Conservation (phyloP, 768 basidiomycete species). For the Lentinus brumalis region DNA sequence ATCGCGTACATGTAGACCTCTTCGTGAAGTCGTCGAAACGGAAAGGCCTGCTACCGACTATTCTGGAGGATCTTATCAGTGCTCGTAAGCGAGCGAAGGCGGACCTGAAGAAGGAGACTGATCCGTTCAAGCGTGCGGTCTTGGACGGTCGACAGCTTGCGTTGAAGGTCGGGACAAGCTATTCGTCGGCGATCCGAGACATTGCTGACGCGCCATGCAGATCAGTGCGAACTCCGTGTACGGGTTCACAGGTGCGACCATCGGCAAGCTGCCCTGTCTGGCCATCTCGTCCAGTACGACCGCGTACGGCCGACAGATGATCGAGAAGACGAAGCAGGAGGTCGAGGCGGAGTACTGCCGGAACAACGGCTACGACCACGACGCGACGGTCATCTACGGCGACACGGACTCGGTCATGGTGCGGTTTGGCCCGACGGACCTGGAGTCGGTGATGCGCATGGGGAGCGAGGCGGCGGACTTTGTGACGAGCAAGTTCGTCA, state of each 20-base stretch:
- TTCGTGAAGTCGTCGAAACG: conserved; percentile 74
- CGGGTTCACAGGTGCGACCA: conserved; percentile 96
- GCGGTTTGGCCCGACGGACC: conserved; percentile 87
- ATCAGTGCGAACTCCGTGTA: conserved; percentile 99
- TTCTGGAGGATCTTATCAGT: conserved; percentile 90
- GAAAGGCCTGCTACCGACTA: conserved; percentile 88
- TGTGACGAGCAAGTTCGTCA: conserved; percentile 88
- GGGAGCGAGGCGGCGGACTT: conserved; percentile 91
- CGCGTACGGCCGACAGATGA: conserved; percentile 98
- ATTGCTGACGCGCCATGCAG: conserved; percentile 43
- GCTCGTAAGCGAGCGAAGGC: conserved; percentile 95
- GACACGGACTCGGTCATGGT: conserved; percentile 99
- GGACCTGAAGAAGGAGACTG: conserved; percentile 94
- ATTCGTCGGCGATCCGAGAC: background rate
- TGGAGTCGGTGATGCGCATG: conserved; percentile 85
- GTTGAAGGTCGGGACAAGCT: conserved; percentile 64
- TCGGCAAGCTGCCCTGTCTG: conserved; percentile 95
- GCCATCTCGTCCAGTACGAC: conserved; percentile 95
- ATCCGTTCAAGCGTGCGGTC: conserved; percentile 96
- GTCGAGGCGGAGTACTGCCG: conserved; percentile 88
- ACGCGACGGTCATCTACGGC: conserved; percentile 96
- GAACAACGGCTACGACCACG: conserved; percentile 81
- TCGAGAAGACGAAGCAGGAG: conserved; percentile 93
- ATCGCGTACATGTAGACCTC: conserved; percentile 57
- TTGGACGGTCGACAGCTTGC: conserved; percentile 97